Base-by-base conservation (phyloP, 2,329 filamentous ascomycete genomes). In the Mariannaea elegans region DNA sequence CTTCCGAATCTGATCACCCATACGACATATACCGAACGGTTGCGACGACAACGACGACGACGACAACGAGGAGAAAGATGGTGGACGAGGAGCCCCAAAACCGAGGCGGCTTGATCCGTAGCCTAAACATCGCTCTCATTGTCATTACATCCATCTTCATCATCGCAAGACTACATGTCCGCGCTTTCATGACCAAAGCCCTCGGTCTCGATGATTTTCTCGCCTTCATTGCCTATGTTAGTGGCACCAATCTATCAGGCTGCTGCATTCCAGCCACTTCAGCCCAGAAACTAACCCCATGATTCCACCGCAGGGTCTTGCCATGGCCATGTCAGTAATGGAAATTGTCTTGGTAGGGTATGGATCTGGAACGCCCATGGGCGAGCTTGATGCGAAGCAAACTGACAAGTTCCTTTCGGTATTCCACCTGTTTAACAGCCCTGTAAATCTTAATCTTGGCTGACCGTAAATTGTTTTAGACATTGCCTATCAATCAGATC, bases 131-230 rank as follows among this genome's bases (percentile, higher is more conserved):
- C 18, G 58, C 53, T 8, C 49, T 71, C 34, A 61, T 69, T n/a
- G 47, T 63, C 50, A 41, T 65, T 23, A 68, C 66, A 7, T 51
- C 59, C 21, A 18, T 65, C 10, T 59, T 71, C 23, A 23, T 70
- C 32, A 13, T 56, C 23, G 14, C 56, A n/a, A 51, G 68, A 44
- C n/a, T 70, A 7, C 65, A 69, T 31, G 58, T 68, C 21, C 59
- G 68, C 23, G 62, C 61, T 8, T 51, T 65, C 27, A 61, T 69
- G 41, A 58, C 47, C 14, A 70, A 53, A 24, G 59, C 56, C 34
- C 54, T 71, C 23, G 66, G 68, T 3, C 45, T 54, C 49, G 68
- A 70, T 44, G 68, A 70, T 38, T 18, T 62, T 7, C 21, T 70
- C n/a, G 65, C 66, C 19, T 23, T 57, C 32, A 34, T 71, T 21